Evolutionary conservation across 1,284 basidiomycete genomes (phyloP), one percentile per base, ranked within the genome.

Genomic region (Erythrobasidium hasegawianum): DNA sequence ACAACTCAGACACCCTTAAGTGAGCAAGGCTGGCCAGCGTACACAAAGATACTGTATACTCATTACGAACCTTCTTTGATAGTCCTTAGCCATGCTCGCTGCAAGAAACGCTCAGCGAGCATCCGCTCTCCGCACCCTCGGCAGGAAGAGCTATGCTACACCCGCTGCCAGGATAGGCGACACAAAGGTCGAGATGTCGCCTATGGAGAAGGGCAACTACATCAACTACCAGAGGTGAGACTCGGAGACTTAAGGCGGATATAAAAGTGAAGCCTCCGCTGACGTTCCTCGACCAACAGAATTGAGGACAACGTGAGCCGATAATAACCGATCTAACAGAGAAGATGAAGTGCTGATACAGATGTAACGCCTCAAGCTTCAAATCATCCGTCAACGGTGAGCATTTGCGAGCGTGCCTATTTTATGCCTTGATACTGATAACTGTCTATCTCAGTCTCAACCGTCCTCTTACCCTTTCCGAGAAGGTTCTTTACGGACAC

Each of bases 401-500:
- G 83, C 83, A 1, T 39, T 38, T 47, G 67, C 59, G 29, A 26
- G 53, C 14, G 47, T 50, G 54, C 40, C 43, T 50, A 43, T 22
- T n/a, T 62, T 29, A 58, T 27, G 2, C 29, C 41, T 18, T 53
- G 55, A 40, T 39, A 22, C 38, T 38, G 50, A 56, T 53, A n/a
- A 24, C 47, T 11, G 20, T 39, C 16, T 59, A 27, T 18, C 2
- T n/a, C 73, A 96, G 93, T 77, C 83, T 97, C 73, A 86, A 89
- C 76, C 89, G 92, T 50, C 94, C 95, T 50, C 81, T 98, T 79
- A 97, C 96, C 22, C 81, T 97, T 72, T 94, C 95, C 62, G 96
- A 99, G 81, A 98, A 99, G 86, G 89, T 97, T 76, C 83, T 99
- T 52, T 99, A 98, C 79, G 92, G 96, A 71, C 96, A 99, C 82